Base-by-base conservation (phyloP, 2,329 filamentous ascomycete species). In the Pezicula radicicola region DNA sequence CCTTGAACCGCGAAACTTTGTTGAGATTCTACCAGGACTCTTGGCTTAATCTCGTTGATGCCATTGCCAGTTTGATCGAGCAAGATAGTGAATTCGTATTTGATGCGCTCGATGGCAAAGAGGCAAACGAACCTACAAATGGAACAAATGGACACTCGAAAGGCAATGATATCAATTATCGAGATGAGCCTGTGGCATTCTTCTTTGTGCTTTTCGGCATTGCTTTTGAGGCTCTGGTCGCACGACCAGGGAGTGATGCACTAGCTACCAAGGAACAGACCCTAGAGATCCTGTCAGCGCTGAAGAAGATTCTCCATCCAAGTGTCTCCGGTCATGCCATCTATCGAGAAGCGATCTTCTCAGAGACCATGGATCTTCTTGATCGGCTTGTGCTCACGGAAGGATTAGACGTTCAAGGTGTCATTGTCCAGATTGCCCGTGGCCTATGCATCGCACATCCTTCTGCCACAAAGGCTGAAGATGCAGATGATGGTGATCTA, bases 11-110 rank as follows among this genome's bases (percentile, higher is more conserved):
- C 16, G 91, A 99, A 70, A 97, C 94, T 0, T 76, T 97, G 39
- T 79, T 99, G 13, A 88, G 87, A 67, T 99, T 99, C 70, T 99
- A 99, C 68, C 93, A 99, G 74, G 91, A 96, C 53, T 91, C 91
- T 0, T 99, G 94, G 94, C 77, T 99, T 37, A 96, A 94, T 61
- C 81, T 99, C 10, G 93, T 99, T 2, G 92, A 99, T 72, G 95
- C 94, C 3, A 97, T 99, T 68, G 93, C 94, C 10, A 96, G 92
- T 64, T 77, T 99, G 5, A 97, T 99, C 53, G 94, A 97, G 64
- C 93, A 97, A 69, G 94, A 99, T 66, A 97, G 92, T 70, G 91
- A 94, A 55, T 96, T 97, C 57, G 94, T 99, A 3, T 99, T 99
- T 66, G 92, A 97, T 69, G 94, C 94, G 1, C 75, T 99, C 6